A percentile compares a stretch with the other conserved stretches of the same genome.
Conservation (phyloP, 495 filamentous ascomycete species). For the Daldinia decipiens region DNA sequence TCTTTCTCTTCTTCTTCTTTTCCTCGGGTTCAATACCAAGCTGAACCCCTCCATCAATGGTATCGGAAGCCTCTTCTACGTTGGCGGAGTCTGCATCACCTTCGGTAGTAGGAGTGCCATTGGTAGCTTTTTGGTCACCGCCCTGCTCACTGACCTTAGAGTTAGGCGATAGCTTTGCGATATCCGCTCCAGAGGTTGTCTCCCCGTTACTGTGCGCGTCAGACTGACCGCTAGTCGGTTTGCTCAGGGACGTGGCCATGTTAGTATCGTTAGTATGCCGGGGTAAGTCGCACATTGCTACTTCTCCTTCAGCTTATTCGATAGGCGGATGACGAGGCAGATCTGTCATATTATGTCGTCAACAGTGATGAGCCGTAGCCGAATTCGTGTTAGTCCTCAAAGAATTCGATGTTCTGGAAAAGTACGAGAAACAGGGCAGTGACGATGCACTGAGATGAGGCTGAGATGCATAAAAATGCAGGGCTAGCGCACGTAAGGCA, state of each 20-base stretch:
- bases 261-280: slow-evolving; percentile 14
- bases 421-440: slow-evolving; percentile 32
- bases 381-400: slow-evolving; percentile 21
- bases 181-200: slow-evolving; percentile 4
- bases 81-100: not conserved
- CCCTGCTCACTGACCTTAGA: slow-evolving; percentile 2
- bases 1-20: slow-evolving; percentile 51
- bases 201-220: slow-evolving; percentile 14
- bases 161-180: slow-evolving; percentile 7
- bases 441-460: slow-evolving; percentile 22
- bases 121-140: slow-evolving; percentile 14
- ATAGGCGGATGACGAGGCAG: slow-evolving; percentile 22
- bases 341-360: slow-evolving; percentile 34
- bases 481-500: not conserved
- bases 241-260: slow-evolving; percentile 7
- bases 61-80: slow-evolving; percentile 1
- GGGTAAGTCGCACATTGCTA: slow-evolving; percentile 7
- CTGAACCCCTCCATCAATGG: not conserved
- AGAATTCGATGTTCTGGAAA: slow-evolving; percentile 24
- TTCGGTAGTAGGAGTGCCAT: slow-evolving; percentile 8
- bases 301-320: slow-evolving; percentile 20
- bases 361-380: slow-evolving; percentile 17
- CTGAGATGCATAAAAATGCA: slow-evolving; percentile 32
- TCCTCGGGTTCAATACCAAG: slow-evolving; percentile 27
- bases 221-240: slow-evolving; percentile 35